Conservation (phyloP, 2,329 filamentous ascomycete species). For the Arthrobotrys iridis region DNA sequence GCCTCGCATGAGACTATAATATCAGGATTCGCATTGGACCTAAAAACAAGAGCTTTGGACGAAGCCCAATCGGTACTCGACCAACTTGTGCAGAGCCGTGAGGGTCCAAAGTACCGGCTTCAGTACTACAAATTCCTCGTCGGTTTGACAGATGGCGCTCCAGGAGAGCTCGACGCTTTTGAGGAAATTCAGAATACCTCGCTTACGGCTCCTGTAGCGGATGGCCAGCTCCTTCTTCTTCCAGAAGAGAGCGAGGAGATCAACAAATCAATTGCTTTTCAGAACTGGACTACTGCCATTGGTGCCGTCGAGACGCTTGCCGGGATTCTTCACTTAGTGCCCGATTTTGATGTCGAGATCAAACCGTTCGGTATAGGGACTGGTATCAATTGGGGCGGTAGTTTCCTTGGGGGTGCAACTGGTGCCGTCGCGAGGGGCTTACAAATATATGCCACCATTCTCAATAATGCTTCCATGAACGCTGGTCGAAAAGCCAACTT, state of each 20-base stretch:
- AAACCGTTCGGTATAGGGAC: background rate
- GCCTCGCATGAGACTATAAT: slow-evolving; percentile 50
- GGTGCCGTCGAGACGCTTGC: background rate
- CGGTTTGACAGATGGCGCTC: slow-evolving; percentile 44
- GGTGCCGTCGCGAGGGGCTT: background rate
- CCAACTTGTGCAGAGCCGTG: slow-evolving; percentile 9
- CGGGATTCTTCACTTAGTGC: background rate
- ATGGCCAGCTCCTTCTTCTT: background rate
- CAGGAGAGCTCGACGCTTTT: slow-evolving; percentile 56
- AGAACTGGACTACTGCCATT: background rate
- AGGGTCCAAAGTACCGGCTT: slow-evolving; percentile 23
- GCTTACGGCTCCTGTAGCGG: background rate
- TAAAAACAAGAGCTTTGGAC: slow-evolving; percentile 50
- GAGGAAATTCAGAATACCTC: background rate
- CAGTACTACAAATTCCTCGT: slow-evolving; percentile 26
- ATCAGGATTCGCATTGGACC: slow-evolving; percentile 44
- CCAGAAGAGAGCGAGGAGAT: slow-evolving; percentile 57
- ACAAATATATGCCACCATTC: background rate
- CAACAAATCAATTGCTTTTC: background rate
- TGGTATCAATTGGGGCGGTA: background rate
- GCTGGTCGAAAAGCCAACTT: background rate
- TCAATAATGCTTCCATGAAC: background rate
- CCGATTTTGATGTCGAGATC: background rate
- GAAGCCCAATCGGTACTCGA: slow-evolving; percentile 55
- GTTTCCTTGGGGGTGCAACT: background rate